A percentile compares a stretch with the other conserved stretches of the same genome.
These are phyloP conservation scores for Xylariaceae sp. DNA, from an alignment of 2,329 filamentous ascomycete species.

Conservation along the genomic window DNA sequence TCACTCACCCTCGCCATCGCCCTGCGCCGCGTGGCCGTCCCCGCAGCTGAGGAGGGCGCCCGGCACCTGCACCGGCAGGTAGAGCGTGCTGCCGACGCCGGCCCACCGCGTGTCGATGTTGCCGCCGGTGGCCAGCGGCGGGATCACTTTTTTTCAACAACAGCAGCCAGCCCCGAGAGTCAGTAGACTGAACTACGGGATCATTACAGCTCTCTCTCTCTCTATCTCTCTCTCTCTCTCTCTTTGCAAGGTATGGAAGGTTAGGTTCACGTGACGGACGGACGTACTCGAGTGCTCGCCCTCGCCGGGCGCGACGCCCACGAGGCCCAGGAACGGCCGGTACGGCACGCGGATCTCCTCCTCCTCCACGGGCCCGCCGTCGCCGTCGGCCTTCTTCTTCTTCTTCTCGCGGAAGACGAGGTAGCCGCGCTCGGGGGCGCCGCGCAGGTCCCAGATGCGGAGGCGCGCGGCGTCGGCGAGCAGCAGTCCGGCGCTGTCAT, in stretches of 20 bases:
- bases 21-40: too few relatives aligned
- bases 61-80: too few relatives aligned
- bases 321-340: conserved; percentile 43
- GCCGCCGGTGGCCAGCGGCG: too few relatives aligned
- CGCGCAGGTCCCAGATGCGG: conserved; percentile 43
- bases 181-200: too few relatives aligned
- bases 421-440: conserved; percentile 23
- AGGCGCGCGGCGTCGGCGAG: conserved; percentile 34
- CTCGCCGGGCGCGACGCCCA: conserved; percentile 40
- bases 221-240: too few relatives aligned
- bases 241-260: conserved; percentile 49
- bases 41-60: too few relatives aligned
- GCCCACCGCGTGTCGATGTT: too few relatives aligned
- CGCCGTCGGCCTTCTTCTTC: not conserved
- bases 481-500: conserved; percentile 27
- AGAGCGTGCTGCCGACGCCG: too few relatives aligned
- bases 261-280: conserved; percentile 44
- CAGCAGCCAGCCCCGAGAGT: too few relatives aligned
- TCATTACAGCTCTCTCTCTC: too few relatives aligned
- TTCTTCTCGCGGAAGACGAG: conserved; percentile 28
- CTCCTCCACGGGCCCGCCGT: conserved; percentile 16
- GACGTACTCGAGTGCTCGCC: conserved; percentile 42
- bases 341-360: conserved; percentile 40
- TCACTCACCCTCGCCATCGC: too few relatives aligned
- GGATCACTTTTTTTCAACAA: too few relatives aligned